Evolutionary conservation across 2,329 filamentous ascomycete genomes (phyloP), one percentile per base, ranked within the genome.

Genomic region (Arthrobotrys pseudoclavata): DNA sequence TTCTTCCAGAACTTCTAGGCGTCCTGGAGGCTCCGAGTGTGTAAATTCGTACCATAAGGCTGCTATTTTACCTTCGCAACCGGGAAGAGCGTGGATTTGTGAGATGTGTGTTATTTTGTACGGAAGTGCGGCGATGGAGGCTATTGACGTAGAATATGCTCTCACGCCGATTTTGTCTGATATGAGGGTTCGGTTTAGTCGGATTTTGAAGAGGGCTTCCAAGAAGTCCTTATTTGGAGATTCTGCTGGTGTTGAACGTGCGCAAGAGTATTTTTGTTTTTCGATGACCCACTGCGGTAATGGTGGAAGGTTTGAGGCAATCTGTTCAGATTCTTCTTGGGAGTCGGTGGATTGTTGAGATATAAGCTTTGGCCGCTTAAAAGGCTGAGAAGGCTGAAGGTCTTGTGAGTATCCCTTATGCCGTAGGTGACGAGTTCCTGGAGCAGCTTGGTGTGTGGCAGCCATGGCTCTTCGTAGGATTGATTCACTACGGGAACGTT

Each of bases 101-200:
- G 82, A 81, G 0, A 84, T 81, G 2, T 81, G 85, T 20, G 82
- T 84, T 76, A 91, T 82, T 47, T 82, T 83, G 81, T 89, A 84
- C 0, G 94, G 93, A 81, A 97, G 97, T 0, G 95, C 92, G 2
- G 92, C 89, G 18, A 99, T 83, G 0, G 92, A 85, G 4, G 96
- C 93, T 79, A 98, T 97, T 12, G 91, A 90, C 1, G 91, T 94
- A 31, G 92, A 94, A 82, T 98, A 98, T 0, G 95, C 94, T 60
- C 93, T 89, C 0, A 94, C 89, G 1, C 93, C 93, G 74, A 96
- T 89, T 55, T 91, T 87, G 81, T 97, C 94, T 7, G 89, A 89
- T 0, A 88, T 90, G 1, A 97, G 86, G 15, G 89, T 86, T 22
- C 95, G 88, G 1, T 91, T 87, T 1, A 88, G 89, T 53, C 91